Base-by-base conservation (phyloP, 805 yeast species). In the Metschnikowia henanensis region DNA sequence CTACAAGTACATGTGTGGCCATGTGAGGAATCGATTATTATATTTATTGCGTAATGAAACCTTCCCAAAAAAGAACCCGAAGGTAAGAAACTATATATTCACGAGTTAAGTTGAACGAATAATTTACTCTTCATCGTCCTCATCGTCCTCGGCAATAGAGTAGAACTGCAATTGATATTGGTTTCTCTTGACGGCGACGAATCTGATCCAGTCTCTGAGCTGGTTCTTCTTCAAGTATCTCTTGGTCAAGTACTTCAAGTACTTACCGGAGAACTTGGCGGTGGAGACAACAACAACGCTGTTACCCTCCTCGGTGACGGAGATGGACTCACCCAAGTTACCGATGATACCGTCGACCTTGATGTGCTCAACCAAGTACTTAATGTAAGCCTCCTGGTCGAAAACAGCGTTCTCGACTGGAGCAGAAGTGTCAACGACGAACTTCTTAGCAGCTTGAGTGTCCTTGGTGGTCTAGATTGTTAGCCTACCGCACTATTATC, bases 161-260 rank as follows among this genome's bases (percentile, higher is more conserved):
- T 88, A 94, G 97, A 92, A 92, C 77, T 94, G 91, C 81, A 92
- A 83, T 76, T 87, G 87, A 88, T 94, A 94, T 75, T 82, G 84
- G 85, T 91, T 88, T 77, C 87, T 87, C 81, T 90, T 86, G 70
- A 86, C 84, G 59, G 98, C 87, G 61, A 92, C 96, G 69, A 92
- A 91, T 84, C 98, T 94, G 78, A 92, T 91, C 98, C 98, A 92
- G 83, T 94, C 98, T 83, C 97, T 90, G 81, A 92, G 87, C 80
- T 88, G 95, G 92, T 91, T 89, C 88, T 94, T 94, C 96, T 92
- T 95, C 79, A 94, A 88, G 94, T 88, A 94, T 83, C 95, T 92
- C 90, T 94, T 95, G 70, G 98, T 88, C 73, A 94, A 81, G 95
- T 94, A 94, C 83, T 95, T 94, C 75, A 92, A 85, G 95, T 94